phyloP scores from a whole-genome alignment of 176 grass and related monocot species.

The Dendrocalamus sinicus region DNA sequence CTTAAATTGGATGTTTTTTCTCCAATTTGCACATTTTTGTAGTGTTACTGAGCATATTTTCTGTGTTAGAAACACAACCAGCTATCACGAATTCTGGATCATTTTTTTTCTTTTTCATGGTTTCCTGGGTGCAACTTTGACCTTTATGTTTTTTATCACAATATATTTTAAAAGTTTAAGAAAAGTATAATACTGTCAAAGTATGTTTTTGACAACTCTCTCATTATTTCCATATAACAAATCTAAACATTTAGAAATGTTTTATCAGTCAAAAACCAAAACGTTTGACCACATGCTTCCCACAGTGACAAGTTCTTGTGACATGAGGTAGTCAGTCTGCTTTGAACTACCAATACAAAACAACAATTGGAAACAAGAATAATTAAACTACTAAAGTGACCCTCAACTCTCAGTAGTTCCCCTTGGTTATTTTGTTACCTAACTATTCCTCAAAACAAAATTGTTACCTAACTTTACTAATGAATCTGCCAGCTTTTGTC shows the following conservation, averaged over 20 bases:
- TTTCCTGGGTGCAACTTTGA: slow-evolving; percentile 2
- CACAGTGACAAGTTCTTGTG: neutral
- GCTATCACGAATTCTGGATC: neutral
- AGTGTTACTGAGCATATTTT: neutral
- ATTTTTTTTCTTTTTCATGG: neutral
- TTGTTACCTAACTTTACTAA: neutral
- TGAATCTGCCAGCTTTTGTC: neutral
- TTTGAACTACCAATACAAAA: neutral
- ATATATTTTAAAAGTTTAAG: neutral
- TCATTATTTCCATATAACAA: neutral
- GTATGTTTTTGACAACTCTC: neutral
- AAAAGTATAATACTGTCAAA: neutral
- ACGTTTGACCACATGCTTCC: neutral
- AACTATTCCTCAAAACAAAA: neutral
- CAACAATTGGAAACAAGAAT: neutral
- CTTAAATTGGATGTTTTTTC: neutral
- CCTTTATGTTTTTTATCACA: neutral
- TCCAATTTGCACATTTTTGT: neutral
- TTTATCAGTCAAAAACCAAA: neutral
- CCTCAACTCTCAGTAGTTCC: neutral
- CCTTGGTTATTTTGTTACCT: neutral
- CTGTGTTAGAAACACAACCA: neutral
- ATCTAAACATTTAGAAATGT: neutral
- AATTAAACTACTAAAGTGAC: slow-evolving; percentile 19
- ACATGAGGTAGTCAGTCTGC: neutral